phyloP scores from a whole-genome alignment of 768 basidiomycete species.

The Tulasnella sp. region DNA sequence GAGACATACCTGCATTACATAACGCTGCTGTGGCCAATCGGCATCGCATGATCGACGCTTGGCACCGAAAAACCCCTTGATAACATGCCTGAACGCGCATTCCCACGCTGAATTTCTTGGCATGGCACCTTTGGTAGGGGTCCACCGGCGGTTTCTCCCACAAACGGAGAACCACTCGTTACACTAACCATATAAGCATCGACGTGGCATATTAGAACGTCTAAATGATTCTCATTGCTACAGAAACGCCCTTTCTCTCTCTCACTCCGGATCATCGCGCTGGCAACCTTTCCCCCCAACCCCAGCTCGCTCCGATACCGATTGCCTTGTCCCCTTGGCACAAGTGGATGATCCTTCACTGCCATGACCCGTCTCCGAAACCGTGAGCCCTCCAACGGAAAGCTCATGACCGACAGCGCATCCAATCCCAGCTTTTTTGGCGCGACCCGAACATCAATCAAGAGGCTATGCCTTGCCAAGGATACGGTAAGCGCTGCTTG shows the following conservation, averaged over 20 bases:
- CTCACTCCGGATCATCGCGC: background rate
- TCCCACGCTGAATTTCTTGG: background rate
- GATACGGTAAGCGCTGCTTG: background rate
- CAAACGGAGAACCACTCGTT: background rate
- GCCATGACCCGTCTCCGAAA: background rate
- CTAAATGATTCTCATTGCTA: background rate
- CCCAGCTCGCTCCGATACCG: background rate
- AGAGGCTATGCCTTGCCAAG: background rate
- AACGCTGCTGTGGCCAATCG: background rate
- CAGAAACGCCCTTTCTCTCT: background rate
- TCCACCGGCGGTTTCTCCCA: background rate
- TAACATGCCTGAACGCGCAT: background rate
- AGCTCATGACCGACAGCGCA: background rate
- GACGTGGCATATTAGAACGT: background rate
- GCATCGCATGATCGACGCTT: background rate
- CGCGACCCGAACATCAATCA: background rate
- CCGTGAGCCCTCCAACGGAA: background rate
- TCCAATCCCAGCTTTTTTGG: background rate
- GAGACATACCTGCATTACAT: background rate
- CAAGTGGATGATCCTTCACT: background rate
- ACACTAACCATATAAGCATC: background rate
- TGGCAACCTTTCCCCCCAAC: background rate
- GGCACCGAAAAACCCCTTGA: background rate
- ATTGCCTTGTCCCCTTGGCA: background rate
- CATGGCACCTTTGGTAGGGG: background rate